phyloP scores from a whole-genome alignment of 768 basidiomycete species.

The Candolleomyces efflorescens region DNA sequence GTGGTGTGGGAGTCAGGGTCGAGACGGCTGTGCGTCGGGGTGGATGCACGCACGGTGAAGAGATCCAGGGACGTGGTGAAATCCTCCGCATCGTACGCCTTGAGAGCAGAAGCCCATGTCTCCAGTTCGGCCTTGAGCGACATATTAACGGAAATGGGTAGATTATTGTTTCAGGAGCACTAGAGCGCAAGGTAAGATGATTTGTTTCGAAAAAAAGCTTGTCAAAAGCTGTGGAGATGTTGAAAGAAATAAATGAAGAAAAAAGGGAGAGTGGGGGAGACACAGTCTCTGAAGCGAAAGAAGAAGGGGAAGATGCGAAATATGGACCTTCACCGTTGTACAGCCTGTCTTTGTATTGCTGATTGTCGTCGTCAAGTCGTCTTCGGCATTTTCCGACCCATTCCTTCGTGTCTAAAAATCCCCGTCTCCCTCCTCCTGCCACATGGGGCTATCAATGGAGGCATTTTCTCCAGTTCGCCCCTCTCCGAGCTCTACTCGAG shows the following conservation, averaged over 20 bases:
- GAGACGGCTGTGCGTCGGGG: neutral
- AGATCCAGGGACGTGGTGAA: slow-evolving; percentile 70
- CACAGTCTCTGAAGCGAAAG: slow-evolving; percentile 38
- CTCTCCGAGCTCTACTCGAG: neutral
- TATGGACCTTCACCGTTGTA: neutral
- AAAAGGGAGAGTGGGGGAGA: slow-evolving; percentile 28
- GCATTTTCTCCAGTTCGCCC: neutral
- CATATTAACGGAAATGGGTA: slow-evolving; percentile 33
- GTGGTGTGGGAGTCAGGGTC: slow-evolving; percentile 9
- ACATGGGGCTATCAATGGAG: neutral
- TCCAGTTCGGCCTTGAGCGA: slow-evolving; percentile 77
- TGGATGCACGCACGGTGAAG: slow-evolving; percentile 55
- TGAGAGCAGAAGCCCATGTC: slow-evolving; percentile 82
- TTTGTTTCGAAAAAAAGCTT: slow-evolving; percentile 17
- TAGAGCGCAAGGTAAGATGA: slow-evolving; percentile 20
- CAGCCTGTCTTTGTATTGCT: slow-evolving; percentile 1
- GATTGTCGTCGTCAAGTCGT: slow-evolving; percentile 6
- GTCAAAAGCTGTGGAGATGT: slow-evolving; percentile 17
- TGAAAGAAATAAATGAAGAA: slow-evolving; percentile 23
- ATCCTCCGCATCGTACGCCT: slow-evolving; percentile 83
- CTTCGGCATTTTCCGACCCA: slow-evolving; percentile 4
- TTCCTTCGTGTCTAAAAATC: neutral
- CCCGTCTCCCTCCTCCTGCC: neutral
- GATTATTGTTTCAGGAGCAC: slow-evolving; percentile 28
- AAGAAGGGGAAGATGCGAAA: neutral